These are phyloP conservation scores for Amyloporia xantha DNA, from an alignment of 768 basidiomycete species.

Conservation along the genomic window DNA sequence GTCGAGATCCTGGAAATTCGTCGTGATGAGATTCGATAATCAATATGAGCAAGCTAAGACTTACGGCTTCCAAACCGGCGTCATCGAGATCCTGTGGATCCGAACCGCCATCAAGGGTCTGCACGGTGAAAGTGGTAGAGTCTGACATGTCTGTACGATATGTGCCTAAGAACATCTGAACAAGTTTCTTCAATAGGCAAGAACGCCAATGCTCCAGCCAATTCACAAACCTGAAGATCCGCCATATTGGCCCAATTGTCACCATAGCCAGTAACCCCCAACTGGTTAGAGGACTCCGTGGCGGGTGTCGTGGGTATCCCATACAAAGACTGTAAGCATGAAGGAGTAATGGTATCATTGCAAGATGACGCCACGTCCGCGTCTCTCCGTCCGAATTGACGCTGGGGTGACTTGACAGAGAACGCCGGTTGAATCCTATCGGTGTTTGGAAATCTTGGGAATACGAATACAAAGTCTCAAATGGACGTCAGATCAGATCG, in stretches of 20 bases:
- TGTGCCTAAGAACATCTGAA: slow-evolving; percentile 40
- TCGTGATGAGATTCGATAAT: background rate
- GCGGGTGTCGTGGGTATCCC: slow-evolving; percentile 20
- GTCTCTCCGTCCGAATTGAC: background rate
- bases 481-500: background rate
- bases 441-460: slow-evolving; percentile 9
- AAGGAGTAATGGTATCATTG: slow-evolving; percentile 20
- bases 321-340: slow-evolving; percentile 27
- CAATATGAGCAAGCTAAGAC: slow-evolving; percentile 1
- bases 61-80: background rate
- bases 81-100: slow-evolving; percentile 31
- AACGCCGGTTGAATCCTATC: background rate
- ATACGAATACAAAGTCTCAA: background rate
- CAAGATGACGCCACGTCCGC: slow-evolving; percentile 12
- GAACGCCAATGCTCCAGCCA: slow-evolving; percentile 33
- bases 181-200: slow-evolving; percentile 30
- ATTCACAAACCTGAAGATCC: slow-evolving; percentile 31
- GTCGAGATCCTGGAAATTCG: slow-evolving; percentile 17
- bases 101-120: slow-evolving; percentile 45
- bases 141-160: slow-evolving; percentile 10
- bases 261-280: slow-evolving; percentile 29
- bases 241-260: slow-evolving; percentile 22
- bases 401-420: background rate
- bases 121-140: slow-evolving; percentile 13
- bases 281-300: slow-evolving; percentile 19